Conservation (phyloP, 2,329 filamentous ascomycete genomes). For the Paraconiothyrium brasiliense region DNA sequence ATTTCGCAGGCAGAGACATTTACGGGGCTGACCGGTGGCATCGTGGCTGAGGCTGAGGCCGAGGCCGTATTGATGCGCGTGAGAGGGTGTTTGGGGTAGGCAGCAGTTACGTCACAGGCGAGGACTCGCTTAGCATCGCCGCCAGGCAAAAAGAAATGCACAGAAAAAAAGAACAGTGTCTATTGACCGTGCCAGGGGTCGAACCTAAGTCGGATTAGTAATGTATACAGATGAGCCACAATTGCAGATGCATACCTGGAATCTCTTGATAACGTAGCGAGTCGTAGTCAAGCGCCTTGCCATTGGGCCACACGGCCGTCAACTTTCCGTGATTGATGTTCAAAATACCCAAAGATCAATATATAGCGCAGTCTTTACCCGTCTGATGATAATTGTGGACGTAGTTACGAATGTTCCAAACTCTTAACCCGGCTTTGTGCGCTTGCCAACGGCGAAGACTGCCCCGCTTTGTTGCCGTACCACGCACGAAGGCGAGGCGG, state of each 20-base stretch:
- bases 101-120: not conserved
- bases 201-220: not conserved
- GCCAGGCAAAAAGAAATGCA: not conserved
- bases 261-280: conserved; percentile 8
- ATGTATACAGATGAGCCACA: too few relatives aligned
- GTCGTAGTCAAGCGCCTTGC: conserved; percentile 67
- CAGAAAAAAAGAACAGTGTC: not conserved
- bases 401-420: not conserved
- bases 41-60: conserved; percentile 5
- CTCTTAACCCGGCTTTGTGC: not conserved
- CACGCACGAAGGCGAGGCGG: too few relatives aligned
- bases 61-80: not conserved
- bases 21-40: not conserved
- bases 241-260: not conserved
- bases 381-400: too few relatives aligned
- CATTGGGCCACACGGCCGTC: conserved; percentile 60
- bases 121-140: not conserved
- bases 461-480: not conserved
- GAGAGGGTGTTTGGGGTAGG: not conserved
- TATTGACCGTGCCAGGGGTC: conserved; percentile 14
- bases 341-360: not conserved
- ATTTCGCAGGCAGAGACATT: conserved; percentile 5
- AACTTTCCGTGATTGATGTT: not conserved
- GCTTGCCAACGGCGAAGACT: not conserved
- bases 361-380: not conserved